These are phyloP conservation scores for Saururus chinensis DNA, from an alignment of 164 flowering plant species.

Conservation along the genomic window DNA sequence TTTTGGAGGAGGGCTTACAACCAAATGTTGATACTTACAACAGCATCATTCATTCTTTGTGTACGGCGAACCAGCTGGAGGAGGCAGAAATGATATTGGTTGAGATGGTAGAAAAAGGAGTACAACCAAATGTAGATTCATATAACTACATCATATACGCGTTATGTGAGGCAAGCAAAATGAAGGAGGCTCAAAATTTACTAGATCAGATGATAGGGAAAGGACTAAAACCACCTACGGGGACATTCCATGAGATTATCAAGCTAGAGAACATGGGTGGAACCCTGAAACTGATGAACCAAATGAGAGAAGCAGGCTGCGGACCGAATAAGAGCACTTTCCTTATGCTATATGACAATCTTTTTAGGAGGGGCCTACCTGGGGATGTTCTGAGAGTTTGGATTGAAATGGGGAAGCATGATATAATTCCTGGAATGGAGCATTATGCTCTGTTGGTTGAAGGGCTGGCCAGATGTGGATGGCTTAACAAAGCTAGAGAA, in stretches of 20 bases:
- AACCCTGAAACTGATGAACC: constrained; percentile 44
- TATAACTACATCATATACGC: constrained; percentile 65
- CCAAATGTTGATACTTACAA: constrained; percentile 58
- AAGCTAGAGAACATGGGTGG: constrained; percentile 30
- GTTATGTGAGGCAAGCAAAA: constrained; percentile 55
- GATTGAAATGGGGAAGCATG: constrained; percentile 46
- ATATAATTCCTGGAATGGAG: constrained; percentile 28
- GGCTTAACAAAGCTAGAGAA: constrained; percentile 49
- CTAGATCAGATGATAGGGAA: constrained; percentile 43
- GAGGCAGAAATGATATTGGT: constrained; percentile 53
- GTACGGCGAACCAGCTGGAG: constrained; percentile 48
- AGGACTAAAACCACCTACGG: constrained; percentile 40
- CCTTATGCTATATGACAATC: constrained; percentile 38
- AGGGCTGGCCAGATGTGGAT: constrained; percentile 50
- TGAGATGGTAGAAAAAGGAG: constrained; percentile 41
- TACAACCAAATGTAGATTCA: constrained; percentile 40
- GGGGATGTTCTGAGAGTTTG: constrained; percentile 54
- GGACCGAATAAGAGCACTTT: constrained; percentile 55
- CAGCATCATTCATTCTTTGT: constrained; percentile 62
- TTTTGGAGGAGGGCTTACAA: constrained; percentile 43
- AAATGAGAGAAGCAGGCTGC: constrained; percentile 43
- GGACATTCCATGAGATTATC: constrained; percentile 67
- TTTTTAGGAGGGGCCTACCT: constrained; percentile 40
- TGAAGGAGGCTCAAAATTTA: constrained; percentile 51
- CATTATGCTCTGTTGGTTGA: constrained; percentile 45